Base-by-base conservation (phyloP, 2,329 filamentous ascomycete species). In the Akanthomyces muscarius region DNA sequence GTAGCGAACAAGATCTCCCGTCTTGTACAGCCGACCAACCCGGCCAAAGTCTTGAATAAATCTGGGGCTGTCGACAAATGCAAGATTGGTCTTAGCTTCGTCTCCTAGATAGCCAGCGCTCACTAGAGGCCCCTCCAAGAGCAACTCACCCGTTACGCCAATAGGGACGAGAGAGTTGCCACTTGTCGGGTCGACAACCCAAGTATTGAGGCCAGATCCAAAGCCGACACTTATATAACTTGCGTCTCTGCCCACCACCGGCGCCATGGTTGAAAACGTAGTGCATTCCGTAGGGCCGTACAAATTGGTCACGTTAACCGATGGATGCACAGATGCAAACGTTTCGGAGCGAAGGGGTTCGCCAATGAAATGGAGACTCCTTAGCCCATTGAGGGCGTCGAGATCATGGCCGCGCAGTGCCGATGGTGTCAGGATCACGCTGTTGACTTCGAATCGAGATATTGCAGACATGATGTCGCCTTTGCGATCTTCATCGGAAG, bases 71-170 rank as follows among this genome's bases (percentile, higher is more conserved):
- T 11, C 25, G 0, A 62, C 23, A 38, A 70, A 85, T 0, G 74
- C 72, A 21, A 75, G 75, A 2, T 71, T 69, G 0, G 82, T 85
- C 66, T 80, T 80, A 18, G 71, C 70, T 0, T 72, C 68, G 21
- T 82, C 76, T 45, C 81, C 77, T 13, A 83, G 71, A 63, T 86
- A 85, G 11, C 80, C 81, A 28, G 76, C 71, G 14, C 77, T 81
- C 16, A 86, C 71, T 5, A 77, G 74, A 2, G 80, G 78, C 0
- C 78, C 78, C 56, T 76, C 75, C 33, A 80, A 65, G 3, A 76
- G 54, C 5, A 78, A 64, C 63, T 79, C 77, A 6, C 76, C 77
- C 4, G 71, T 66, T 1, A 66, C 66, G 0, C 74, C 76, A 3
- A 74, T 64, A 3, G 72, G 73, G 0, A 71, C 42, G 5, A 77